Percentiles rank a stretch among this genome's conserved stretches.
phyloP scores from a whole-genome alignment of 139 green algal genomes.

The Spirogloea muscicola region DNA sequence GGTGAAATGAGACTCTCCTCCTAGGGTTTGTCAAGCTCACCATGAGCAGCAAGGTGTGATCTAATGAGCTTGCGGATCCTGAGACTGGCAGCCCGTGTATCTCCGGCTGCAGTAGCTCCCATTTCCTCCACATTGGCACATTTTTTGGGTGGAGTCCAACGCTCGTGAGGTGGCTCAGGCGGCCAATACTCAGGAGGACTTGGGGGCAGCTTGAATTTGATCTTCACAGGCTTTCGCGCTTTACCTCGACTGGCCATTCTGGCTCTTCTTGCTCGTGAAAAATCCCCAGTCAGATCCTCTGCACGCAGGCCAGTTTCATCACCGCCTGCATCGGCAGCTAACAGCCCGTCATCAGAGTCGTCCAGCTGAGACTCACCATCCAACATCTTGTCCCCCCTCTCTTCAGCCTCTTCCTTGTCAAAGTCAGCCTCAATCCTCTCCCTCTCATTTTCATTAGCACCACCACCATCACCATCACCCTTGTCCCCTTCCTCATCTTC shows the following conservation, averaged over 20 bases:
- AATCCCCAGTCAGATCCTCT: no score
- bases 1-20: not conserved
- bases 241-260: no score
- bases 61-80: conserved; percentile 6
- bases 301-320: no score
- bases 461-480: not conserved
- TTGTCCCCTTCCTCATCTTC: conserved; percentile 4
- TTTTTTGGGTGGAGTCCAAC: conserved; percentile 8
- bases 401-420: not conserved
- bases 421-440: conserved; percentile 5
- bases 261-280: no score
- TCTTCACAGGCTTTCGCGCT: no score
- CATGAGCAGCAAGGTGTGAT: conserved; percentile 2
- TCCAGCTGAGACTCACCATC: no score
- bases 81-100: not conserved
- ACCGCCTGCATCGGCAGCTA: no score
- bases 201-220: no score
- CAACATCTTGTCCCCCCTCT: no score
- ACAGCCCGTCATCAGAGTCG: no score
- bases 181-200: no score
- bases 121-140: conserved; percentile 35
- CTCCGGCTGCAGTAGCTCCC: conserved; percentile 1
- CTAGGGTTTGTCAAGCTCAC: not conserved
- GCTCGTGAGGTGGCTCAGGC: not conserved
- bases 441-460: not conserved